phyloP scores from a whole-genome alignment of 2,329 filamentous ascomycete genomes.

The Fusarium chlamydosporum region DNA sequence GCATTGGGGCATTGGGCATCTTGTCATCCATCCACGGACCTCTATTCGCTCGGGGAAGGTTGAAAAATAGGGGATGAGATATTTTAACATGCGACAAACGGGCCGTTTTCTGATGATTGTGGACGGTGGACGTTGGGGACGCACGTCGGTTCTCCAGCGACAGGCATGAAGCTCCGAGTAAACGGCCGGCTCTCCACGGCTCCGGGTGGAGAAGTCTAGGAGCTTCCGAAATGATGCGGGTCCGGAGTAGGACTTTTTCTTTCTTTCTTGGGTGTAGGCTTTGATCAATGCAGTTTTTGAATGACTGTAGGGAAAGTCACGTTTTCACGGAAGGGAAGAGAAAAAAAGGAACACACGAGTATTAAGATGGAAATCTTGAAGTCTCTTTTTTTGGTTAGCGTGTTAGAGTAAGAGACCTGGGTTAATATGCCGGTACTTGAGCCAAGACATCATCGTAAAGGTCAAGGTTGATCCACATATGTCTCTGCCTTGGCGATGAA shows the following conservation, averaged over 20 bases:
- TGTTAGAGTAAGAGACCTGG: constrained; percentile 1
- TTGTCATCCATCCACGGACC: constrained; percentile 4
- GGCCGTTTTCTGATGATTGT: constrained; percentile 35
- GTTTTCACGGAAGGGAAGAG: not conserved
- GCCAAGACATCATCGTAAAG: constrained; percentile 26
- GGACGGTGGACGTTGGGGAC: constrained; percentile 21
- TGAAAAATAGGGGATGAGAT: constrained; percentile 37
- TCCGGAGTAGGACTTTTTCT: constrained; percentile 22
- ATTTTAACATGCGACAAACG: constrained; percentile 37
- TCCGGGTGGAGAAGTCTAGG: constrained; percentile 35
- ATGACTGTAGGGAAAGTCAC: constrained; percentile 14
- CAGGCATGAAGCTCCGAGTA: constrained; percentile 50
- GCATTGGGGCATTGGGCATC: not conserved
- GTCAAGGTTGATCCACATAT: constrained; percentile 21
- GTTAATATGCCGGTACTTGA: constrained; percentile 26
- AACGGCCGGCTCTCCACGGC: constrained; percentile 46
- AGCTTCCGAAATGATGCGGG: constrained; percentile 37
- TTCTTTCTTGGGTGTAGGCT: constrained; percentile 3
- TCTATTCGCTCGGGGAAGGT: constrained; percentile 25
- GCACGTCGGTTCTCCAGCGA: constrained; percentile 37
- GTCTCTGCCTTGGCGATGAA: constrained; percentile 28
- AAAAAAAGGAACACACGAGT: not conserved
- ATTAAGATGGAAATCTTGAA: not conserved
- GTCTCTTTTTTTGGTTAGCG: constrained; percentile 13
- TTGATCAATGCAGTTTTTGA: constrained; percentile 15